phyloP scores from a whole-genome alignment of 352 stramenopile genomes.

The Phytophthora multivora region DNA sequence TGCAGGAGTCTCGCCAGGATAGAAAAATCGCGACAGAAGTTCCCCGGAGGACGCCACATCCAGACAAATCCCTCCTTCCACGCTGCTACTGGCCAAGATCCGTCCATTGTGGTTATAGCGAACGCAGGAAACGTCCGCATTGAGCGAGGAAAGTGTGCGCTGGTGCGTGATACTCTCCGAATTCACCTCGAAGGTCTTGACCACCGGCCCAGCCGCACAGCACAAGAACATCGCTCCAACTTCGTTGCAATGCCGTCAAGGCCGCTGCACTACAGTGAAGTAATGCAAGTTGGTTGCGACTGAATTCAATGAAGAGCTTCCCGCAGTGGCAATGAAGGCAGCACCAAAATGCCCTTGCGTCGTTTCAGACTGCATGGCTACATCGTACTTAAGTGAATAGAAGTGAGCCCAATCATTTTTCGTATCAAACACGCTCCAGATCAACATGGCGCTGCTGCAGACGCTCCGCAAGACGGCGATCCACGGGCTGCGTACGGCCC shows the following conservation, averaged over 20 bases:
- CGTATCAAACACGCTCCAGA: slow-evolving; percentile 5
- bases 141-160: slow-evolving; percentile 50
- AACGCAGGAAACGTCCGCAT: slow-evolving; percentile 61
- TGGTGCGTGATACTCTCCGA: slow-evolving; percentile 52
- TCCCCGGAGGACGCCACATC: slow-evolving; percentile 61
- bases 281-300: neutral
- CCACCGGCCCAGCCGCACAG: slow-evolving; percentile 52
- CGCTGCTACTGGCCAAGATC: slow-evolving; percentile 67
- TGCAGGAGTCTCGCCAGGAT: slow-evolving; percentile 39
- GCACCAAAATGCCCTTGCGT: slow-evolving; percentile 11
- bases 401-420: slow-evolving; percentile 13
- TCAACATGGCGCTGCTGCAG: slow-evolving; percentile 40
- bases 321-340: neutral
- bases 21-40: slow-evolving; percentile 70
- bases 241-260: neutral
- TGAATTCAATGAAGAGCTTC: neutral
- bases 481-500: slow-evolving; percentile 18
- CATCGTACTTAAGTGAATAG: slow-evolving; percentile 19
- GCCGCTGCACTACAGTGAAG: neutral
- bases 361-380: slow-evolving; percentile 35
- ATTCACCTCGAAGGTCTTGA: slow-evolving; percentile 68
- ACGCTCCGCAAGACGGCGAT: slow-evolving; percentile 34
- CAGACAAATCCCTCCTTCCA: slow-evolving; percentile 64
- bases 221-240: slow-evolving; percentile 53
- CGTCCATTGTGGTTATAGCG: slow-evolving; percentile 77